phyloP scores from a whole-genome alignment of 2,329 filamentous ascomycete species.

The Biscogniauxia marginata region DNA sequence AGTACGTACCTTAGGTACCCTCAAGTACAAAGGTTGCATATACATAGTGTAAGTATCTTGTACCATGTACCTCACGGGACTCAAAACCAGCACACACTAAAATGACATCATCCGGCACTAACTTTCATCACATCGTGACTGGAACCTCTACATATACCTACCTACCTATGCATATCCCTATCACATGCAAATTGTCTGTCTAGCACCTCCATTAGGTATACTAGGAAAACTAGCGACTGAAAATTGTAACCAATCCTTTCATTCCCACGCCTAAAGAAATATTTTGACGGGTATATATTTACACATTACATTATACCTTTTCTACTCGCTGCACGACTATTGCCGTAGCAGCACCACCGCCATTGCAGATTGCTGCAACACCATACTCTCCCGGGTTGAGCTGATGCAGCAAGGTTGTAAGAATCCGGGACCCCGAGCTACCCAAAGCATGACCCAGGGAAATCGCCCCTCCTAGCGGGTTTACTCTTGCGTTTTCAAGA shows the following conservation, averaged over 20 bases:
- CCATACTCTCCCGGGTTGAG: constrained; percentile 91
- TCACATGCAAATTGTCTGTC: too few species aligned
- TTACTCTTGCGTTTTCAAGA: constrained; percentile 76
- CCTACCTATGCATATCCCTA: too few species aligned
- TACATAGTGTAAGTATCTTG: not conserved
- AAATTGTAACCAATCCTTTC: not conserved
- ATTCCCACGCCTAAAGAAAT: not conserved
- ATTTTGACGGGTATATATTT: not conserved
- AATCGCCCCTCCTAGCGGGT: constrained; percentile 87
- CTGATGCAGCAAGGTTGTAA: constrained; percentile 89
- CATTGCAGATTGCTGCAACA: constrained; percentile 94
- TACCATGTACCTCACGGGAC: too few species aligned
- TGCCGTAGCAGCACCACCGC: constrained; percentile 87
- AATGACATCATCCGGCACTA: constrained; percentile 12
- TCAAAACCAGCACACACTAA: not conserved
- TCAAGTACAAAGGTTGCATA: too few species aligned
- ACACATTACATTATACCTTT: constrained; percentile 17
- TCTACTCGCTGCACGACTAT: constrained; percentile 86
- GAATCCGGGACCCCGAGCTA: constrained; percentile 87
- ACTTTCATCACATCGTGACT: not conserved
- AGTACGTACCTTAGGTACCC: not conserved
- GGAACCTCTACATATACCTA: not conserved
- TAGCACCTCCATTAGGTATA: too few species aligned
- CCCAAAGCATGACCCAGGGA: constrained; percentile 88
- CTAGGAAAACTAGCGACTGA: too few species aligned